Evolutionary conservation across 1,139 yeast genomes (phyloP), one percentile per base, ranked within the genome.

Genomic region (Suhomyces coccinellae): DNA sequence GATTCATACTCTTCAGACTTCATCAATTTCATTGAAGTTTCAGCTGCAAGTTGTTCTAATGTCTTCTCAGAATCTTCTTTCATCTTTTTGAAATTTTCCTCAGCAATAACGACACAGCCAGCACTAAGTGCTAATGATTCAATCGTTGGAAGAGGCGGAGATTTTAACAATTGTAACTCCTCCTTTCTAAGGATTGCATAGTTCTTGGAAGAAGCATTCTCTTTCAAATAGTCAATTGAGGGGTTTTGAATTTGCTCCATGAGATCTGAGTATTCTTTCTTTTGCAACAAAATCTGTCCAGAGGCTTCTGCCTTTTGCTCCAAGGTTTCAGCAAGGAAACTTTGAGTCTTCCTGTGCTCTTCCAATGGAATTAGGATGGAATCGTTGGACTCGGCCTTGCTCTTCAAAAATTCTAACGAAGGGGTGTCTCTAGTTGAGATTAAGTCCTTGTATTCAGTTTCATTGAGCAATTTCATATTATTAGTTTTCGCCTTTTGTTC

Each of bases 321-420:
- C 3, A 55, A 40, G 3, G 68, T 65, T 11, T 56, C 47, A 9
- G 50, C 42, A 12, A 56, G 38, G 2, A 45, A 42, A 12, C 42
- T 44, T 20, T 55, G 44, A 34, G 53, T 29, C 6, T 24, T 29
- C 3, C 47, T 39, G 22, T 31, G 34, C 9, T 45, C 45, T 11
- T 40, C 38, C 7, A 16, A 30, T 3, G 35, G 22, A 6, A 52
- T 22, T 4, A 52, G 13, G 3, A 39, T 36, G 10, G 40, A 41
- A 3, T 41, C 59, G 8, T 52, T 37, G 1, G 43, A 49, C 6
- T 44, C 47, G 1, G 77, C 74, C 33, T 61, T 63, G 13, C 57
- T 58, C 12, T 26, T 14, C 17, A 51, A 38, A 36, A 33, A 44
- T 3, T 47, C 49, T 9, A 40, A 20, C 4, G 47, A 24, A 14